phyloP scores from a whole-genome alignment of 2,329 filamentous ascomycete genomes.

The Lasiodiplodia gonubiensis region DNA sequence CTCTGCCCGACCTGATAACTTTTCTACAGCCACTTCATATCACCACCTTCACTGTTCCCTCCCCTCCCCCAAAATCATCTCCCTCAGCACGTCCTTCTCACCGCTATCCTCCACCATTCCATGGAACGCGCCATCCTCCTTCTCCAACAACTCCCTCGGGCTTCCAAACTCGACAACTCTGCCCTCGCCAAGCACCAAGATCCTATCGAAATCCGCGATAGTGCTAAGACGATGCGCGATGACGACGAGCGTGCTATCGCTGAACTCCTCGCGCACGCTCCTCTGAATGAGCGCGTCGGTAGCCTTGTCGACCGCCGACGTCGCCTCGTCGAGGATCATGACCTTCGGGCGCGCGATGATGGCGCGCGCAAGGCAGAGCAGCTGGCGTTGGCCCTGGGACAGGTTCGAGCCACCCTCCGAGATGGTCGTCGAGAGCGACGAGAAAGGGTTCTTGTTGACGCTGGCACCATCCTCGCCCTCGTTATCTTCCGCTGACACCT shows the following conservation, averaged over 20 bases:
- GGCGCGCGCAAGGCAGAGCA: slow-evolving; percentile 35
- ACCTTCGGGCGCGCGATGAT: slow-evolving; percentile 65
- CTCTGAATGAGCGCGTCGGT: slow-evolving; percentile 35
- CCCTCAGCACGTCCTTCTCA: slow-evolving; percentile 13
- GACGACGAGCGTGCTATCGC: slow-evolving; percentile 33
- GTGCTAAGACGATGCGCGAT: slow-evolving; percentile 40
- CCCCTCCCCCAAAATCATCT: slow-evolving; percentile 19
- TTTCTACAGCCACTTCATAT: neutral
- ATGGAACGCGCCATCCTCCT: slow-evolving; percentile 17
- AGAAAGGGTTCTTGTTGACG: slow-evolving; percentile 33
- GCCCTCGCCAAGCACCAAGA: slow-evolving; percentile 37
- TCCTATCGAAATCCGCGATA: slow-evolving; percentile 35
- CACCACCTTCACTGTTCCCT: neutral
- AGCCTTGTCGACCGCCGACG: slow-evolving; percentile 58
- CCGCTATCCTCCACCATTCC: slow-evolving; percentile 28
- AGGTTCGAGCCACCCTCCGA: slow-evolving; percentile 33
- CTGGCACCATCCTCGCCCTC: neutral
- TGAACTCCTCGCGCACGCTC: slow-evolving; percentile 33
- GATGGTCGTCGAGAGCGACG: slow-evolving; percentile 31
- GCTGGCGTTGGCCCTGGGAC: slow-evolving; percentile 34
- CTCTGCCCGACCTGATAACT: neutral
- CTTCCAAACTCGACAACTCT: slow-evolving; percentile 33
- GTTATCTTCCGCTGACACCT: neutral
- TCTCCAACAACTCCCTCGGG: slow-evolving; percentile 20
- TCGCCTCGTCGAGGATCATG: slow-evolving; percentile 82